Conservation (phyloP, 2,329 filamentous ascomycete genomes). For the Clarireedia paspali region DNA sequence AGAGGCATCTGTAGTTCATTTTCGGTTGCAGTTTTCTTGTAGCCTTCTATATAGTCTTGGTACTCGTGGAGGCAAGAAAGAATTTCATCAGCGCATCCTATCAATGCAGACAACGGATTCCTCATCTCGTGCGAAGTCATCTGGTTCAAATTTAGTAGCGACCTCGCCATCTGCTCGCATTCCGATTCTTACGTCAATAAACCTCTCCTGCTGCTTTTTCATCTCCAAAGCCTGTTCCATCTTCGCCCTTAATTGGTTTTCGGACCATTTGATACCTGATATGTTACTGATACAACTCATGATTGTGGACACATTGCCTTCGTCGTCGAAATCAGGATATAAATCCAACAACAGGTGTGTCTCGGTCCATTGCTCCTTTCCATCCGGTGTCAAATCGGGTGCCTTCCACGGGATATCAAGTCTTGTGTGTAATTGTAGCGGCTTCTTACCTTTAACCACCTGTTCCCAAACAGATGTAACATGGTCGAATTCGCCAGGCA, state of each 20-base stretch:
- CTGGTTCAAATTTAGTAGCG: too few species aligned
- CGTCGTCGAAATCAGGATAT: constrained; percentile 65
- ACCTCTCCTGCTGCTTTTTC: constrained; percentile 66
- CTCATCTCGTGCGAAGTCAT: constrained; percentile 69
- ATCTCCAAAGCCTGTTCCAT: constrained; percentile 46
- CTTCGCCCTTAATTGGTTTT: constrained; percentile 30
- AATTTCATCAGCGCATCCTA: constrained; percentile 60
- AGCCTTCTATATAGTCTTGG: too few species aligned
- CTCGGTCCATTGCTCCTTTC: constrained; percentile 53
- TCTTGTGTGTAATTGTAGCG: neutral
- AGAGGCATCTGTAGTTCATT: too few species aligned
- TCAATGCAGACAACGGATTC: constrained; percentile 65
- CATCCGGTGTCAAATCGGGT: constrained; percentile 36
- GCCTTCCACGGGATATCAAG: neutral
- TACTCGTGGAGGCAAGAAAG: constrained; percentile 51
- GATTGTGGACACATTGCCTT: constrained; percentile 62
- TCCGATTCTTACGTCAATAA: constrained; percentile 48
- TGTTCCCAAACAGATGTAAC: constrained; percentile 7
- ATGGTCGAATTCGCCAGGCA: neutral
- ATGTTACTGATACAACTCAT: constrained; percentile 82
- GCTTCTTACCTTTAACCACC: neutral
- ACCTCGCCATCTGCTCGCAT: too few species aligned
- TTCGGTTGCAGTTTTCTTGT: too few species aligned
- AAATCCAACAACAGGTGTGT: constrained; percentile 73
- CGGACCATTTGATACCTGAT: constrained; percentile 76